phyloP scores from a whole-genome alignment of 192 early-diverging fungal genomes.

The Paraglomus brasilianum region DNA sequence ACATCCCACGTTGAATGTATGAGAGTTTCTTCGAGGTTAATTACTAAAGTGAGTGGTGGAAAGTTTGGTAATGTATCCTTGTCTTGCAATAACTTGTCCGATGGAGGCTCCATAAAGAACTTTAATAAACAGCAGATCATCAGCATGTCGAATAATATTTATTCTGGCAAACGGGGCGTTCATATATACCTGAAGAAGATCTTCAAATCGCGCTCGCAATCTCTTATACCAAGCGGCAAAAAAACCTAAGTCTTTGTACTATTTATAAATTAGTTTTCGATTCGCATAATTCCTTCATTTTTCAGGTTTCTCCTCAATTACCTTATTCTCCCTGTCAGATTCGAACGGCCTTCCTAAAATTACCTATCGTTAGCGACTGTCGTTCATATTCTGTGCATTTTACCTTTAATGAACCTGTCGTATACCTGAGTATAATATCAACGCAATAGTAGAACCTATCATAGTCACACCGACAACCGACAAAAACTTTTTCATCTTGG shows the following conservation, averaged over 20 bases:
- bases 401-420: too few relatives aligned
- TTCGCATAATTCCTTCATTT: not conserved
- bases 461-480: too few relatives aligned
- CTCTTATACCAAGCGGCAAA: conserved; percentile 21
- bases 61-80: conserved; percentile 77
- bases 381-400: not conserved
- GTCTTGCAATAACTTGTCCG: conserved; percentile 91
- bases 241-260: conserved; percentile 24
- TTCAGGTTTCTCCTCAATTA: not conserved
- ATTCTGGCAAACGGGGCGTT: not conserved
- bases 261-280: not conserved
- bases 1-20: conserved; percentile 92
- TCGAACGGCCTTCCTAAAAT: conserved; percentile 27
- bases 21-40: conserved; percentile 94
- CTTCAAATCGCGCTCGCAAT: conserved; percentile 8
- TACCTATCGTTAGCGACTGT: not conserved
- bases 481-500: too few relatives aligned
- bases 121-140: not conserved
- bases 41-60: conserved; percentile 88
- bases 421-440: too few relatives aligned
- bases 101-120: conserved; percentile 62
- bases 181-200: conserved; percentile 21
- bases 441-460: too few relatives aligned
- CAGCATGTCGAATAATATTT: not conserved
- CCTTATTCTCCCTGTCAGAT: conserved; percentile 22